Evolutionary conservation across 2,329 filamentous ascomycete species (phyloP), one percentile per base, ranked within the genome.

Genomic region (Pseudomassariella vexata): DNA sequence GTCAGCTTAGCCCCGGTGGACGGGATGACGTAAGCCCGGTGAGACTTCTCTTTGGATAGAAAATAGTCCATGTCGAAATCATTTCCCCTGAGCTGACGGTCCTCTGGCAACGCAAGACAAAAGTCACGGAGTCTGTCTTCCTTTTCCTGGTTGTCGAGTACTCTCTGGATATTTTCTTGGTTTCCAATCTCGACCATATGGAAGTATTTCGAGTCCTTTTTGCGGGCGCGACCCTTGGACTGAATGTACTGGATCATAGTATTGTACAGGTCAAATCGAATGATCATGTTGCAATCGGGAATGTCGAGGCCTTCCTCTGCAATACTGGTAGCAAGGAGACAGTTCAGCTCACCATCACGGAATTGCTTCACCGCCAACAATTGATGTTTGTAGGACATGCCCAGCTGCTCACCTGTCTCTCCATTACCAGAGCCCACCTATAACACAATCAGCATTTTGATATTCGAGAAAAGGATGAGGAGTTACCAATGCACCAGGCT

Each of bases 231-330:
- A 1, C 92, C 92, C 40, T 87, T 76, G 10, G 89, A 95, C 55
- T 98, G 92, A 14, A 96, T 80, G 52, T 95, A 96, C 50, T 94
- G 85, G 32, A 96, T 96, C 56, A 95, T 79, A 0, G 90, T 95
- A 9, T 73, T 70, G 57, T 88, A 95, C 3, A 94, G 71, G 51
- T 96, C 87, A 48, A 95, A 98, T 3, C 89, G 62, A 37, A 84
- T 66, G 19, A 83, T 65, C 1, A 81, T 52, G 41, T 82, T 81
- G 53, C 79, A 83, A 34, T 80, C 75, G 0, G 79, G 78, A 28
- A 83, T 73, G 44, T 83, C 79, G 9, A 83, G 68, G 1, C 79
- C 79, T 49, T 83, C 79, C 46, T 83, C 79, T 0, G 73, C 78
- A 2, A 83, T 73, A 1, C 77, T 78, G 1, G 79, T 83, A 3